Base-by-base conservation (phyloP, 176 grass and related monocot species). In the Elymus sibiricus region DNA sequence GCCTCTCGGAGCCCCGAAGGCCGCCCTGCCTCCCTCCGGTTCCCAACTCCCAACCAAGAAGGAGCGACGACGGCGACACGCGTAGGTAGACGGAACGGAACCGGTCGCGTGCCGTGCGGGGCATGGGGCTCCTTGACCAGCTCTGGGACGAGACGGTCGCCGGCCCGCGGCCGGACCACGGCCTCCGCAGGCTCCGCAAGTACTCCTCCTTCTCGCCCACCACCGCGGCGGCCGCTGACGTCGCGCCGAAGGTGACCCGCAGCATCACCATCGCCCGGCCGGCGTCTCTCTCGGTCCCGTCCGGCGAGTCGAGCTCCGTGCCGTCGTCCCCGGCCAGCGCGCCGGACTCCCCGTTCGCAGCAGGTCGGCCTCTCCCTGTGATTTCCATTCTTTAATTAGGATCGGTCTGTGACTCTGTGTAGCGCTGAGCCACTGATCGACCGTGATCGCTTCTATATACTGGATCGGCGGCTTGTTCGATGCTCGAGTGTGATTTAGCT, bases 141-240 rank as follows among this genome's bases (percentile, higher is more conserved):
- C 95, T 98, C 11, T 98, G 95, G 95, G 95, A 98, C 86, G 95
- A 98, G 84, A 95, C 95, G 19, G 83, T 98, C 44, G 95, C 95
- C 38, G 95, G 95, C 12, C 95, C 93, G 19, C 87, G 55, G 12
- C 95, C 95, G 66, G 93, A 95, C 25, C 84, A 87, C 65, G 93
- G 95, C 77, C 87, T 98, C 66, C 87, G 93, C 82, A 91, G 75
- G 85, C 95, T 98, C 53, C 89, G 95, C 37, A 98, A 85, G 85
- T 88, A 76, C 85, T 71, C 85, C 34, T 94, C 91, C 77, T 95
- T 95, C 82, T 88, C 89, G 0, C 85, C 76, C 1, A 89, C 95
- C 11, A 53, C 15, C 49, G 5, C 49, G 49, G 5, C 16, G 6
- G 72, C 47, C 7, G 42, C 38, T 2, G 61, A 25, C 26, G 79